phyloP scores from a whole-genome alignment of 2,329 filamentous ascomycete genomes.

The Hymenoscyphus repandus region DNA sequence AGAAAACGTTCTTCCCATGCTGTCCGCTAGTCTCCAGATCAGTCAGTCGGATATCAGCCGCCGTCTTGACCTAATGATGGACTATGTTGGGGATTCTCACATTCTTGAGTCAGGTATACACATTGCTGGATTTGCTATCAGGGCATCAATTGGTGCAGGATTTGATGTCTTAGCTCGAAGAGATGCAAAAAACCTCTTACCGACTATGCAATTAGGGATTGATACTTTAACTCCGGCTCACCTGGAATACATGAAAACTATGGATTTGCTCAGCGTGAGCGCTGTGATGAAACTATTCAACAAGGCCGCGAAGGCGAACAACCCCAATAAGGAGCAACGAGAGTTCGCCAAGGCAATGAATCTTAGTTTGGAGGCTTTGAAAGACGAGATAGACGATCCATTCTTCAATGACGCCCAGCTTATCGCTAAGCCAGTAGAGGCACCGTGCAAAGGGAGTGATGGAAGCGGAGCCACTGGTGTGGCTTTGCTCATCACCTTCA shows the following conservation, averaged over 20 bases:
- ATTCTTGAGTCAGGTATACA: slow-evolving; percentile 50
- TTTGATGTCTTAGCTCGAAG: slow-evolving; percentile 28
- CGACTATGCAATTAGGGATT: slow-evolving; percentile 48
- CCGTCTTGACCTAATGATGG: slow-evolving; percentile 60
- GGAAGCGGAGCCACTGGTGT: slow-evolving; percentile 26
- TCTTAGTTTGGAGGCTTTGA: slow-evolving; percentile 37
- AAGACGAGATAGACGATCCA: slow-evolving; percentile 38
- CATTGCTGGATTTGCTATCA: slow-evolving; percentile 52
- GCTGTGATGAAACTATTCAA: slow-evolving; percentile 36
- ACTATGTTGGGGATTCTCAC: slow-evolving; percentile 42
- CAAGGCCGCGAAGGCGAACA: slow-evolving; percentile 31
- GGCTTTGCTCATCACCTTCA: slow-evolving; percentile 48
- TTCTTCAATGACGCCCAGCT: slow-evolving; percentile 43
- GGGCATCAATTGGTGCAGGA: slow-evolving; percentile 41
- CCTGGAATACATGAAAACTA: slow-evolving; percentile 42
- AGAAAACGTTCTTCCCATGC: slow-evolving; percentile 60
- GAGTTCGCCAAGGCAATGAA: slow-evolving; percentile 43
- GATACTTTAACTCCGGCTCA: slow-evolving; percentile 49
- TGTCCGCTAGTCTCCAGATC: slow-evolving; percentile 72
- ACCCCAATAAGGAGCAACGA: slow-evolving; percentile 35
- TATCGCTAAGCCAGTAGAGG: slow-evolving; percentile 37
- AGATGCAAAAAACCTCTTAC: slow-evolving; percentile 51
- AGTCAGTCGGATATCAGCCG: slow-evolving; percentile 53
- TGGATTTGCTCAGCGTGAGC: slow-evolving; percentile 43
- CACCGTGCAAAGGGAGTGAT: slow-evolving; percentile 35